Conservation (phyloP, 208 protist species). For the Leishmania tarentolae region DNA sequence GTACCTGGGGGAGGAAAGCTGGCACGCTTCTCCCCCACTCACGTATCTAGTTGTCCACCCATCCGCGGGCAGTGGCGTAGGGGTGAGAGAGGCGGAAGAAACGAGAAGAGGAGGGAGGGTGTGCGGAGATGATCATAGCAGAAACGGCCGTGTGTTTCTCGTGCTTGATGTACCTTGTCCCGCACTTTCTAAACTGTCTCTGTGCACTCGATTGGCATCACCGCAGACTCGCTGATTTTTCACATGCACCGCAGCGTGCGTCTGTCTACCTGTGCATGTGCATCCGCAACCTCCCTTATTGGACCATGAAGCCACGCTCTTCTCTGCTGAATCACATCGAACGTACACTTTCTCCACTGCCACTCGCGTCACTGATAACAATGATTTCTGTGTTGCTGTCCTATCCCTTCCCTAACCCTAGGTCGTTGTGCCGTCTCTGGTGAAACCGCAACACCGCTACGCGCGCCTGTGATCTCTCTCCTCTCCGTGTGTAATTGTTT, state of each 20-base stretch:
- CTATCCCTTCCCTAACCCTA: not conserved
- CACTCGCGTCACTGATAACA: not conserved
- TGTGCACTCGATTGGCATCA: not conserved
- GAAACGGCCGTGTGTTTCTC: not conserved
- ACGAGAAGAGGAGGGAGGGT: not conserved
- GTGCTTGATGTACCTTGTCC: not conserved
- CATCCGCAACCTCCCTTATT: not conserved
- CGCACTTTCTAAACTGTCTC: not conserved
- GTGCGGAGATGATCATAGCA: not conserved
- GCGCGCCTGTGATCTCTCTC: not conserved
- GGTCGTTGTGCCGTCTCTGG: not conserved
- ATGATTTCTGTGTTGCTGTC: not conserved
- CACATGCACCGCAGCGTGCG: not conserved
- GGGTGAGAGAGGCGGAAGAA: constrained; percentile 6
- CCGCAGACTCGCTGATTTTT: not conserved
- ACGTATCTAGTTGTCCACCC: not conserved
- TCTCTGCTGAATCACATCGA: not conserved
- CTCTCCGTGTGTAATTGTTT: not conserved
- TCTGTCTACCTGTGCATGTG: not conserved
- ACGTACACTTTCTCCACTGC: not conserved
- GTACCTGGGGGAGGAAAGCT: not conserved
- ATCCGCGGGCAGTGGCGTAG: not conserved
- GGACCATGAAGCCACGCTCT: not conserved
- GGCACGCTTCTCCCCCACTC: not conserved
- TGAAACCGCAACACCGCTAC: not conserved